Evolutionary conservation across 208 protist genomes (phyloP), one percentile per base, ranked within the genome.

Genomic region (Wallacemonas collosoma): DNA sequence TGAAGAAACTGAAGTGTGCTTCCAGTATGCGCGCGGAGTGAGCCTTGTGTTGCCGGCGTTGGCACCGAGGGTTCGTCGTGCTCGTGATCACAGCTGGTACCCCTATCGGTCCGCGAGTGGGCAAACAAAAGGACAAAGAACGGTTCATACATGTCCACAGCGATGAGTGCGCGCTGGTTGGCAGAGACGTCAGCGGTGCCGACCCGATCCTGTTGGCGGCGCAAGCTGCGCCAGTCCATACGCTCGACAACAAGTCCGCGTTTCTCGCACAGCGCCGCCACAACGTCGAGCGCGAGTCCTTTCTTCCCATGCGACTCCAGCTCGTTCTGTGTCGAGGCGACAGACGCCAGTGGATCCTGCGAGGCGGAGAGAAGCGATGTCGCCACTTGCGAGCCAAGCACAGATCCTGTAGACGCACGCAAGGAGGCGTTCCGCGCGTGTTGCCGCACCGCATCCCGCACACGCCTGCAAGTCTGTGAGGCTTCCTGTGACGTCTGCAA

Each of bases 121-220:
- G 75, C 82, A 17, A 80, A 71, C 14, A 82, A 12, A 41, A 88
- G 68, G 9, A 61, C 77, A 77, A 93, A 90, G 26, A 71, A 58
- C 0, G 84, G 85, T 15, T 84, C 83, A 44, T 68, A 47, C 38
- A 80, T 73, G 70, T 93, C 87, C 40, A 82, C 81, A 1, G 84
- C 68, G 36, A 93, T 50, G 12, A 89, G 61, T 2, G 84, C 85
- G 12, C 88, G 82, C 45, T 77, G 68, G 56, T 73, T 66, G 43
- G 83, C 74, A 14, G 84, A 56, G 4, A 84, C 55, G 47, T 93
- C 88, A 0, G 77, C 58, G 12, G 77, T 61, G 50, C 77, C 70
- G 7, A 93, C 68, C 26, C 78, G 72, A n/a, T 76, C 58, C 44
- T 77, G 48, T 73, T 76, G 81, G 3, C 11, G 51, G 36, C 72